phyloP scores from a whole-genome alignment of 768 basidiomycete genomes.

The Phanerodontia chrysosporium region DNA sequence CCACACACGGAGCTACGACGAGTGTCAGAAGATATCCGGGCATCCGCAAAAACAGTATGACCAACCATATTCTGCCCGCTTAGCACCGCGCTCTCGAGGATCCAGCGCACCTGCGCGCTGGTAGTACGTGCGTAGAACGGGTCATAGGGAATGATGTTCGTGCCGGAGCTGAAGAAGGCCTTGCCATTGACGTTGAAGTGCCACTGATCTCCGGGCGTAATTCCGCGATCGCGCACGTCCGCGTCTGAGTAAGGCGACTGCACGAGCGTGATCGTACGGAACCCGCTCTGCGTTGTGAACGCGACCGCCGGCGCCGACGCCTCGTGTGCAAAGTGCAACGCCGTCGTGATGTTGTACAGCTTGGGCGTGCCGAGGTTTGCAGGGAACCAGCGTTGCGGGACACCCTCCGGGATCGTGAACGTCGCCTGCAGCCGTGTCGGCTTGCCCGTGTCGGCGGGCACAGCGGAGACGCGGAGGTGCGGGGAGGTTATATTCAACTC shows the following conservation, averaged over 20 bases:
- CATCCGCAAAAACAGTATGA: too few relatives aligned
- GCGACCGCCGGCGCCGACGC: constrained; percentile 13
- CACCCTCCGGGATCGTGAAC: constrained; percentile 42
- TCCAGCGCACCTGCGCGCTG: constrained; percentile 48
- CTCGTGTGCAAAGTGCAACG: constrained; percentile 26
- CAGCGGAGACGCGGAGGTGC: constrained; percentile 24
- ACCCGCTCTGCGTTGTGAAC: constrained; percentile 47
- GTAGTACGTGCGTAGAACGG: constrained; percentile 52
- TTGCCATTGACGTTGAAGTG: constrained; percentile 58
- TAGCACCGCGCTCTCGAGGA: constrained; percentile 49
- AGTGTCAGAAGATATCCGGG: neutral
- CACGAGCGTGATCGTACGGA: constrained; percentile 53
- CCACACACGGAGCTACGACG: constrained; percentile 50
- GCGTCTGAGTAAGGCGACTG: constrained; percentile 43
- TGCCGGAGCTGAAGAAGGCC: constrained; percentile 50
- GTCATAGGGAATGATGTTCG: constrained; percentile 60
- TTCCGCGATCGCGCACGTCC: constrained; percentile 42
- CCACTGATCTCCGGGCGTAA: constrained; percentile 58
- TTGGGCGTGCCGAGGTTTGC: constrained; percentile 52
- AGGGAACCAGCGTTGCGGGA: constrained; percentile 52
- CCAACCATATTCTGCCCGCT: constrained; percentile 59
- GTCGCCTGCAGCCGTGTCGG: constrained; percentile 39
- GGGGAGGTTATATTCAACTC: constrained; percentile 41
- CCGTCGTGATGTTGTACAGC: constrained; percentile 47
- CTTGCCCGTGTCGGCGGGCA: constrained; percentile 22